Evolutionary conservation across 2,329 filamentous ascomycete species (phyloP), one percentile per base, ranked within the genome.

Genomic region (Lachnellula willkommii): DNA sequence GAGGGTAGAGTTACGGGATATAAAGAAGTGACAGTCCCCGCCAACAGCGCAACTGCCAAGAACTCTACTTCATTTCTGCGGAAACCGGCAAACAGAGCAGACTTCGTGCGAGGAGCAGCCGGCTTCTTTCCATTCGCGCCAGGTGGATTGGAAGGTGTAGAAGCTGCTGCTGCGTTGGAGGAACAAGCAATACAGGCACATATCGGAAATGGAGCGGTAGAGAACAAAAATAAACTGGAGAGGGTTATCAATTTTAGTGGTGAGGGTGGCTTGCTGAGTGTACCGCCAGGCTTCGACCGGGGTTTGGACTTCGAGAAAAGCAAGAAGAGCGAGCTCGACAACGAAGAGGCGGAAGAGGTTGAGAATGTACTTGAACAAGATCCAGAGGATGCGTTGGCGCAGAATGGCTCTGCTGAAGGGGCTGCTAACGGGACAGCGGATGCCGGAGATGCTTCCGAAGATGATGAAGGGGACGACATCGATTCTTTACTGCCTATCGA

Each of bases 61-160:
- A 96, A 95, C 68, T 96, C 91, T 2, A 97, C 92, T 0, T 96
- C 91, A 5, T 78, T 96, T 42, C 76, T 89, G 15, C 83, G 94
- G 47, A 95, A 95, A 68, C 93, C 93, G 3, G 93, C 90, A 14
- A 86, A 84, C 55, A 83, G 89, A 60, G 90, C 89, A 32, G 92
- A 97, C 50, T 96, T 97, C 71, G 92, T 97, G 12, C 82, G 93
- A 59, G 94, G 94, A 14, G 92, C 89, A 37, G 90, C 92, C 7
- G 93, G 93, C 0, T 96, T 95, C 74, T 95, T 96, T 57, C 93
- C 93, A 0, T 96, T 97, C 73, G 87, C 91, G 0, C 93, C 93
- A 0, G 92, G 92, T 54, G 94, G 94, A 1, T 73, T 97, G 14
- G 92, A 96, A 58, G 84, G 85, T 1, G 87, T 96, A 22, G 89